Conservation (phyloP, 2,329 filamentous ascomycete species). For the Annulohypoxylon truncatum region DNA sequence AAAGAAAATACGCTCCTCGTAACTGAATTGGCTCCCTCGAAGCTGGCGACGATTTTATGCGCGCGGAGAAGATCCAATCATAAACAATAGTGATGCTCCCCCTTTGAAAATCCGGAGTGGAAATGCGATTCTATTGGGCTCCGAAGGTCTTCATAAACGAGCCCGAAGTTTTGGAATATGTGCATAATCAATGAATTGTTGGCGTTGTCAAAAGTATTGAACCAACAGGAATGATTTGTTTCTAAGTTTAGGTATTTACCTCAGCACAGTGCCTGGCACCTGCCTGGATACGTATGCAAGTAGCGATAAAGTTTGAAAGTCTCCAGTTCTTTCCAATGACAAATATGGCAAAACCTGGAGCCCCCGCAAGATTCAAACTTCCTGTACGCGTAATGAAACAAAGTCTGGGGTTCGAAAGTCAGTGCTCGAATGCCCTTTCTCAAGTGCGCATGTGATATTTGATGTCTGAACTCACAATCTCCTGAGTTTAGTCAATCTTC, state of each 20-base stretch:
- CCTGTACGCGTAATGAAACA: slow-evolving; percentile 28
- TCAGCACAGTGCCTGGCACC: background rate
- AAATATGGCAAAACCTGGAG: slow-evolving; percentile 34
- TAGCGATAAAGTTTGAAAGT: slow-evolving; percentile 25
- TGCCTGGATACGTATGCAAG: background rate
- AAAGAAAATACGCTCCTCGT: background rate
- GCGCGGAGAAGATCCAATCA: slow-evolving; percentile 14
- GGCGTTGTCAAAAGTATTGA: slow-evolving; percentile 16
- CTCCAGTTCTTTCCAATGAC: slow-evolving; percentile 4
- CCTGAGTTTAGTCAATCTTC: slow-evolving; percentile 5
- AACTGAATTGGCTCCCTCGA: slow-evolving; percentile 16
- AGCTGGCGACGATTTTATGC: slow-evolving; percentile 13
- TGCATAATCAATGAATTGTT: slow-evolving; percentile 2
- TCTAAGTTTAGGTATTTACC: slow-evolving; percentile 33
- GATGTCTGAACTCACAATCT: slow-evolving; percentile 12
- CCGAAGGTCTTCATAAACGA: slow-evolving; percentile 13
- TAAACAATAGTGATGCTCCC: slow-evolving; percentile 9
- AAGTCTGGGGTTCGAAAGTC: slow-evolving; percentile 32
- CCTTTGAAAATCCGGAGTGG: slow-evolving; percentile 21
- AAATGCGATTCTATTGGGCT: slow-evolving; percentile 25
- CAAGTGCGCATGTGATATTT: no score
- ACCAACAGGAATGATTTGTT: slow-evolving; percentile 24
- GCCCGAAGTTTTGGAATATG: slow-evolving; percentile 4
- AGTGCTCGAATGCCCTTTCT: background rate
- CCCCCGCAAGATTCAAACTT: slow-evolving; percentile 33